These are phyloP conservation scores for Tylopilus plumbeoviolaceoides DNA, from an alignment of 768 basidiomycete species.

Conservation along the genomic window DNA sequence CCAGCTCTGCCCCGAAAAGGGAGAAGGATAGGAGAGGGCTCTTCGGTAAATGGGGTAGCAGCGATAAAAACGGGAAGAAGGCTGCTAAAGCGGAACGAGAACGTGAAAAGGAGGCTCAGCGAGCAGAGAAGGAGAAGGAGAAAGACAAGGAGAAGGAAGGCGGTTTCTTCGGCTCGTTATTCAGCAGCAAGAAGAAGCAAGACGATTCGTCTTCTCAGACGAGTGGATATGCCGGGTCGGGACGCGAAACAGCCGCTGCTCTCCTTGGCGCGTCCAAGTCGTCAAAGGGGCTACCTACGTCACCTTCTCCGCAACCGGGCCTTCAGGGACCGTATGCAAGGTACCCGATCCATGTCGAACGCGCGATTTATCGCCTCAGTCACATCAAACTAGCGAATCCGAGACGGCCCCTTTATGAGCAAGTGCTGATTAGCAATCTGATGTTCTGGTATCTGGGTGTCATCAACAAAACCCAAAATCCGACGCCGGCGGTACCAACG, in stretches of 20 bases:
- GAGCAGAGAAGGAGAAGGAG: constrained; percentile 50
- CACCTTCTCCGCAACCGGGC: constrained; percentile 51
- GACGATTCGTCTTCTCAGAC: constrained; percentile 53
- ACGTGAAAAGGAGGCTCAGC: constrained; percentile 44
- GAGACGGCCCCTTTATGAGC: constrained; percentile 92
- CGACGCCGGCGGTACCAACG: constrained; percentile 35
- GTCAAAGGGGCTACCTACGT: constrained; percentile 59
- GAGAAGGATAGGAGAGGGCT: constrained; percentile 75
- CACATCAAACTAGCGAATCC: constrained; percentile 99
- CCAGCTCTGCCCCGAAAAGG: constrained; percentile 41
- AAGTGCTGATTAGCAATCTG: constrained; percentile 87
- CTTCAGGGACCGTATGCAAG: constrained; percentile 54
- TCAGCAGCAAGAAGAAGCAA: constrained; percentile 84
- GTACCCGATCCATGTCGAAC: constrained; percentile 97
- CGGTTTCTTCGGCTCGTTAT: constrained; percentile 89
- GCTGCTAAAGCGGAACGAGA: constrained; percentile 40
- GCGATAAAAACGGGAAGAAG: constrained; percentile 61
- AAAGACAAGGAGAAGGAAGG: constrained; percentile 57
- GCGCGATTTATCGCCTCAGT: constrained; percentile 94
- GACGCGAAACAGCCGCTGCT: constrained; percentile 83
- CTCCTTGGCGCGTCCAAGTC: constrained; percentile 82
- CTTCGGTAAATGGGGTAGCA: constrained; percentile 57
- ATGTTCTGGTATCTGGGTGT: constrained; percentile 99
- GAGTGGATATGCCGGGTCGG: constrained; percentile 41
- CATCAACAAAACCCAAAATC: constrained; percentile 84